Base-by-base conservation (phyloP, 129 eudicot species). In the Artemisia tridentata region DNA sequence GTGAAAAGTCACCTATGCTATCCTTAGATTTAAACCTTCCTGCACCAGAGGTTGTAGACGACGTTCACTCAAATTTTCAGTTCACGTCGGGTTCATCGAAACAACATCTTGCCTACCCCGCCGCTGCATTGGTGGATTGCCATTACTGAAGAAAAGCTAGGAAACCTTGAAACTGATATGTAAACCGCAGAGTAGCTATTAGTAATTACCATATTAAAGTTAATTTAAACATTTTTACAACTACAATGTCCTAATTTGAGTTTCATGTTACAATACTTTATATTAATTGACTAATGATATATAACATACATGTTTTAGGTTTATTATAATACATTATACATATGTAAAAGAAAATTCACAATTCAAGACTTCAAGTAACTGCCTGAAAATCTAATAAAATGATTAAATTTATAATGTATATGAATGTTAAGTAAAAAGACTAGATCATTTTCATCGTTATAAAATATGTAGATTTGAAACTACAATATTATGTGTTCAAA, bases 21-120 rank as follows among this genome's bases (percentile, higher is more conserved):
- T 62, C 77, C 13, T 76, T 92, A 69, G 98, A 92, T 86, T 88
- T 92, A 3, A 92, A 92, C 74, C 86, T 88, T 48, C 98, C 98
- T 50, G 91, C 98, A 25, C 91, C 96, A 43, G 80, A 80, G 52
- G 84, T 80, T 45, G 84, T 81, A 23, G 89, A 78, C 65, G 80
- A 74, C 38, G 72, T 38, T 54, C 80, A 63, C 53, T 74, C 73
- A 0, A 73, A 25, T 62, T 79, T 79, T 62, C 86, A 57, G 34
- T 84, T 75, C 43, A 48, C 80, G 34, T 25, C 67, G n/a, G 47
- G 45, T 67, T 56, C 76, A 14, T 75, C 84, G 19, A 82, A 83
- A 68, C 74, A 55, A 14, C 56, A 51, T 57, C 66, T 82, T 3
- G 80, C 81, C 15, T 90, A 74, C 76, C 72, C 93, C 8, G 72